A percentile compares a stretch with the other conserved stretches of the same genome.
Evolutionary conservation across 768 basidiomycete genomes (phyloP).

Genomic region (Tylopilus plumbeoviolaceoides): DNA sequence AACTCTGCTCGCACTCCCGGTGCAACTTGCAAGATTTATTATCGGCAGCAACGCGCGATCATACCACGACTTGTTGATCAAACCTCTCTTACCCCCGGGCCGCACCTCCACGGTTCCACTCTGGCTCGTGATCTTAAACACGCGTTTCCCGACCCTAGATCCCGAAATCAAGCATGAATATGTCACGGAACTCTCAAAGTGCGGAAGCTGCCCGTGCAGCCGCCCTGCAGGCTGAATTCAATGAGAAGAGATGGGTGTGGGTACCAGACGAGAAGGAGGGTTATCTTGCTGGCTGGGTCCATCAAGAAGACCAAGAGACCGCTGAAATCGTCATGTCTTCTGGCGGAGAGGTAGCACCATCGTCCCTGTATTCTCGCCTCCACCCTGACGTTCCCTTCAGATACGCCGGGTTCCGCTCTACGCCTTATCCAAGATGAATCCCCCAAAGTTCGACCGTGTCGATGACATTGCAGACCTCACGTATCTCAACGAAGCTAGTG

Average conservation of each 20-base stretch:
- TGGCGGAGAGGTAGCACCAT: constrained; percentile 64
- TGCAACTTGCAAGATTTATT: too few relatives aligned
- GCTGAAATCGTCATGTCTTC: constrained; percentile 84
- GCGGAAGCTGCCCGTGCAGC: constrained; percentile 79
- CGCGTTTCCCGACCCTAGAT: constrained; percentile 11
- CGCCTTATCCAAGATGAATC: constrained; percentile 92
- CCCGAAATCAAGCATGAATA: constrained; percentile 39
- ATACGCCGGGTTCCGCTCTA: constrained; percentile 71
- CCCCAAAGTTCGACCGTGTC: constrained; percentile 96
- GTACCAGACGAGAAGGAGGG: constrained; percentile 90
- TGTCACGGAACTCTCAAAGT: constrained; percentile 45
- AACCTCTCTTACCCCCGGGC: background rate
- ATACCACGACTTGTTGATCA: background rate
- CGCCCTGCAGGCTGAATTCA: constrained; percentile 92
- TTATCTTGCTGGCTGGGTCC: constrained; percentile 92
- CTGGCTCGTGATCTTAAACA: constrained; percentile 1
- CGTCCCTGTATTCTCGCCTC: background rate
- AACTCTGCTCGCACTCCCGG: too few relatives aligned
- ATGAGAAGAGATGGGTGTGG: constrained; percentile 99
- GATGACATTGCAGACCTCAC: constrained; percentile 98
- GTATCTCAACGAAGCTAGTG: constrained; percentile 96
- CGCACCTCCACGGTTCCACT: background rate
- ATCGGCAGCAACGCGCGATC: constrained; percentile 5
- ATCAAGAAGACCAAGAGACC: constrained; percentile 77
- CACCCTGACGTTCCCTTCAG: constrained; percentile 31